Evolutionary conservation across 1,284 basidiomycete species (phyloP), one percentile per base, ranked within the genome.

Genomic region (Trametes versicolor): DNA sequence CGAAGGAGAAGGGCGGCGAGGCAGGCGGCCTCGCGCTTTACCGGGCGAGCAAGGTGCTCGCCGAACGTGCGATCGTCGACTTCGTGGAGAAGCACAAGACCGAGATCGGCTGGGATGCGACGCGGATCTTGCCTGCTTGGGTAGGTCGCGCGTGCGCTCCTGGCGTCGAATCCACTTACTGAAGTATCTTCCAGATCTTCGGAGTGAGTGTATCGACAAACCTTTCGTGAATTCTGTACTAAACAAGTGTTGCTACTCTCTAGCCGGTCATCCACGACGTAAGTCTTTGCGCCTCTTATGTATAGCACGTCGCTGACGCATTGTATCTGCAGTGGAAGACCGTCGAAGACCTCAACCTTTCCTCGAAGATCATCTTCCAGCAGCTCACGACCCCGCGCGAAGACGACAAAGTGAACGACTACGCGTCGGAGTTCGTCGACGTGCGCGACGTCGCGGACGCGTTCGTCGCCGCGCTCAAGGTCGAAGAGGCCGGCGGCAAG

Each of bases 61-160:
- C 92, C 2, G 92, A 95, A 74, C 79, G 75, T 69, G 82, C 82
- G n/a, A 83, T 84, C 4, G 86, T 85, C 85, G 80, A 85, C 52
- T 89, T 89, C 63, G 76, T 83, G 61, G 79, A 87, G 60, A 80
- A 86, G 64, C 76, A 90, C 70, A 84, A 87, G 71, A 70, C 75
- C 1, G 73, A 70, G 32, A 75, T 83, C 10, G 69, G 72, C n/a
- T 91, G 85, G 83, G 87, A 89, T 39, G 62, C 62, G 7, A 49
- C 45, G 39, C 63, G 65, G 17, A 21, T 66, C 15, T 27, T 69
- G 3, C 68, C 65, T 48, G 59, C 41, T 13, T 66, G 65, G 63
- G 65, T 64, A 34, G 23, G 63, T 55, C 15, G 15, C 25, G 48
- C 37, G n/a, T 17, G 39, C 23, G 4, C 54, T 15, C 25, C 8